phyloP scores from a whole-genome alignment of 805 yeast species.

The Komagataella pastoris region DNA sequence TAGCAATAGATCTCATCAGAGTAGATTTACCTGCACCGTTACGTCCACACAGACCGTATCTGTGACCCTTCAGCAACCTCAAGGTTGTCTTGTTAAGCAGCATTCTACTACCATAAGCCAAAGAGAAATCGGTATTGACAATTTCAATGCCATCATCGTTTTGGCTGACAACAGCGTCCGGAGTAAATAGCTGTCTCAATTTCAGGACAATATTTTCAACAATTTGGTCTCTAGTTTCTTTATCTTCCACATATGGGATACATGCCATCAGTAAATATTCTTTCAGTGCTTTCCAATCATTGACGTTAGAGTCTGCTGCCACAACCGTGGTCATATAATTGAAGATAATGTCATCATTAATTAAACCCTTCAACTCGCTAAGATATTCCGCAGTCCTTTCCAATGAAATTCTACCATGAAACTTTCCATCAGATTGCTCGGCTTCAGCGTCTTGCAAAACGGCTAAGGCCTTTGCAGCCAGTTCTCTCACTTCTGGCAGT shows the following conservation, averaged over 20 bases:
- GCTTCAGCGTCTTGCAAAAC: constrained; percentile 76
- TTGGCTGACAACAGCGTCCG: constrained; percentile 39
- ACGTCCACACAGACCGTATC: constrained; percentile 96
- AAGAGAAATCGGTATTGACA: constrained; percentile 87
- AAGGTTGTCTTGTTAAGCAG: constrained; percentile 83
- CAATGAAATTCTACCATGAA: constrained; percentile 57
- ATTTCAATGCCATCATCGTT: constrained; percentile 78
- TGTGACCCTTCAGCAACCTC: constrained; percentile 83
- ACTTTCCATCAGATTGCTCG: constrained; percentile 54
- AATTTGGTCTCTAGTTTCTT: constrained; percentile 22
- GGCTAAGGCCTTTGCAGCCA: constrained; percentile 74
- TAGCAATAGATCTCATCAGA: constrained; percentile 90
- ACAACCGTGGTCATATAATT: constrained; percentile 40
- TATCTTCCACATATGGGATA: constrained; percentile 17
- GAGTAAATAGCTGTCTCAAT: constrained; percentile 42
- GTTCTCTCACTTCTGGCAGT: constrained; percentile 89
- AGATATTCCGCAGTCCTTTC: constrained; percentile 38
- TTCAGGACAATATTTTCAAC: constrained; percentile 30
- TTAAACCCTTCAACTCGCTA: constrained; percentile 12
- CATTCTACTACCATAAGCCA: constrained; percentile 98
- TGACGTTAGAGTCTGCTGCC: constrained; percentile 56
- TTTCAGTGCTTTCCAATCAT: constrained; percentile 51
- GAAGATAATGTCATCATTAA: constrained; percentile 24
- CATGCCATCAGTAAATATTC: constrained; percentile 35
- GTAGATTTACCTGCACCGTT: constrained; percentile 99